Evolutionary conservation across 2,329 filamentous ascomycete species (phyloP).

Genomic region (Colletotrichum siamense): DNA sequence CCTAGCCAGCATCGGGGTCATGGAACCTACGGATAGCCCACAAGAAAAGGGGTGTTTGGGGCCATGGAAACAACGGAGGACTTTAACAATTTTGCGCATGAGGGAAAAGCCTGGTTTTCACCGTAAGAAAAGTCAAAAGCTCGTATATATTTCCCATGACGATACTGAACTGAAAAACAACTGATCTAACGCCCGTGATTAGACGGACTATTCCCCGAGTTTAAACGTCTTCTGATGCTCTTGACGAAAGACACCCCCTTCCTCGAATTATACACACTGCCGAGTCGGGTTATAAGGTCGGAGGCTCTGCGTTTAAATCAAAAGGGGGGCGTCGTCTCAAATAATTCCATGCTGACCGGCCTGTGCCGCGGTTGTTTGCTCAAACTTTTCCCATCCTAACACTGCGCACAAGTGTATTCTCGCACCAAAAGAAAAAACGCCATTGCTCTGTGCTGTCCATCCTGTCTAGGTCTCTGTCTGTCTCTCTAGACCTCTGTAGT

Average conservation of each 20-base stretch:
- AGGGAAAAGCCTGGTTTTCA: neutral
- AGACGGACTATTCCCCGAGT: neutral
- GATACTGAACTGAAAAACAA: neutral
- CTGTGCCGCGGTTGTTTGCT: neutral
- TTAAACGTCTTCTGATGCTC: neutral
- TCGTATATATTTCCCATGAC: neutral
- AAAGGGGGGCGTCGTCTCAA: neutral
- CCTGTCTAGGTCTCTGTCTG: neutral
- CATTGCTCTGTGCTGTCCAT: neutral
- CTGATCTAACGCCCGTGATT: neutral
- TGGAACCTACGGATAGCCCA: neutral
- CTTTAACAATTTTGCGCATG: neutral
- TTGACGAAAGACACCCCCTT: neutral
- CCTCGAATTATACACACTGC: neutral
- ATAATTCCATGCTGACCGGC: neutral
- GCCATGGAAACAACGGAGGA: neutral
- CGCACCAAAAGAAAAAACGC: neutral
- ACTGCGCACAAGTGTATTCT: neutral
- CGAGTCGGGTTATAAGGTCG: neutral
- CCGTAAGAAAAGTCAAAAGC: neutral
- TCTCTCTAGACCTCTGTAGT: constrained; percentile 17
- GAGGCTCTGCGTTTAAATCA: neutral
- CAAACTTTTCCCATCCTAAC: neutral
- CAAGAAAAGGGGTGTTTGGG: neutral
- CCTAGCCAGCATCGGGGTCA: neutral